Base-by-base conservation (phyloP, 225 moss, liverwort and hornwort genomes). In the Physcomitrium patens region DNA sequence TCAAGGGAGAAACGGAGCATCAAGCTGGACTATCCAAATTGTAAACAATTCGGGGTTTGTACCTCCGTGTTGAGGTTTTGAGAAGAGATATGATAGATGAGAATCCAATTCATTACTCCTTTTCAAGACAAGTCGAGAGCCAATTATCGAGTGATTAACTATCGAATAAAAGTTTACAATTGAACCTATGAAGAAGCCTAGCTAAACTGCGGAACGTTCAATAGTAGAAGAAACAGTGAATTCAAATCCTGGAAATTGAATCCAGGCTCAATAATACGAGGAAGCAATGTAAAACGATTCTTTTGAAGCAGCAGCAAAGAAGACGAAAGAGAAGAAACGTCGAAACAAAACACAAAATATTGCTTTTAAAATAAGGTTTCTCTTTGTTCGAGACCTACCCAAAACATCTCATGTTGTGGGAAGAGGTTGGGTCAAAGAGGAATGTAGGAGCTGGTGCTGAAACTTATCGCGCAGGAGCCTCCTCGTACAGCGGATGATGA, bases 361-460 rank as follows among this genome's bases (percentile, higher is more conserved):
- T 9, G 10, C 31, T 49, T n/a, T 11, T 8, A n/a, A 20, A 52
- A 54, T 5, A 14, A 52, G 0, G 20, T 19, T 6, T 49, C 12
- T 42, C 42, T 28, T 69, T 57, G 22, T 31, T 60, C 50, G 43
- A 15, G 45, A 54, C 67, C 62, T 70, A 84, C 84, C 84, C 80
- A 67, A 84, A 81, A 78, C 84, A 84, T 84, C 71, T 74, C 84
- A 84, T 84, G 77, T 71, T 80, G 79, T 69, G 67, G 63, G 37
- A 64, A 37, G 11, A 50, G 23, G 15, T 12, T 22, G 50, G 54
- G 63, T 77, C 71, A 80, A 15, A 67, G 77, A 67, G 70, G 66
- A 37, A 37, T 4, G 48, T 23, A 70, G 61, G 44, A 84, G 77
- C 77, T 71, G 74, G 71, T 74, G 74, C 62, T 57, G 61, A 55